phyloP scores from a whole-genome alignment of 75 land plant species.

The Chamaecyparis obtusa region DNA sequence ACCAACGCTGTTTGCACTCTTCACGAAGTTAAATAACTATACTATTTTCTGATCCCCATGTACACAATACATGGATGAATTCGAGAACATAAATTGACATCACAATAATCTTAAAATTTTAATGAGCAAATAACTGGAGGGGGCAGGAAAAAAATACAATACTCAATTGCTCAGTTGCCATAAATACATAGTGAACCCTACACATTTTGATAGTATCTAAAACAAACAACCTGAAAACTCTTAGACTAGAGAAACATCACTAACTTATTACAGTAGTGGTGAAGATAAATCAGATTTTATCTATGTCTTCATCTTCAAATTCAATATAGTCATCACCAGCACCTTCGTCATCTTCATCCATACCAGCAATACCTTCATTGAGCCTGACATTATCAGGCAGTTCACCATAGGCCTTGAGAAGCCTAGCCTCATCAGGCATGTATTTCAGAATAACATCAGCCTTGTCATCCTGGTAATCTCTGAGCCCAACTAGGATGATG shows the following conservation, averaged over 20 bases:
- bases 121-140: background rate
- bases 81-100: background rate
- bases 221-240: background rate
- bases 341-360: conserved; percentile 73
- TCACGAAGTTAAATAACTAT: too few relatives aligned
- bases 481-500: conserved; percentile 58
- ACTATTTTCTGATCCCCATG: background rate
- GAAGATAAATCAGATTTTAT: conserved; percentile 38
- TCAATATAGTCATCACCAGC: conserved; percentile 64
- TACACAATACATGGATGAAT: background rate
- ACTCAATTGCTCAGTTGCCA: background rate
- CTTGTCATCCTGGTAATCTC: conserved; percentile 77
- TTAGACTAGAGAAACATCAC: too few relatives aligned
- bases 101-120: background rate
- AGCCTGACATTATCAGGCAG: conserved; percentile 72
- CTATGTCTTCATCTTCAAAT: conserved; percentile 83
- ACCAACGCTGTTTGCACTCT: background rate
- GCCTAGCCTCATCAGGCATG: conserved; percentile 81
- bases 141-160: too few relatives aligned
- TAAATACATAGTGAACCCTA: background rate
- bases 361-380: conserved; percentile 70
- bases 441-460: conserved; percentile 87
- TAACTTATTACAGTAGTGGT: background rate
- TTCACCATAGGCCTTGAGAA: conserved; percentile 84
- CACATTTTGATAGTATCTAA: background rate